Percentiles rank a stretch among this genome's conserved stretches.
Conservation (phyloP, 2,329 filamentous ascomycete genomes). For the Aspergillus piperis region DNA sequence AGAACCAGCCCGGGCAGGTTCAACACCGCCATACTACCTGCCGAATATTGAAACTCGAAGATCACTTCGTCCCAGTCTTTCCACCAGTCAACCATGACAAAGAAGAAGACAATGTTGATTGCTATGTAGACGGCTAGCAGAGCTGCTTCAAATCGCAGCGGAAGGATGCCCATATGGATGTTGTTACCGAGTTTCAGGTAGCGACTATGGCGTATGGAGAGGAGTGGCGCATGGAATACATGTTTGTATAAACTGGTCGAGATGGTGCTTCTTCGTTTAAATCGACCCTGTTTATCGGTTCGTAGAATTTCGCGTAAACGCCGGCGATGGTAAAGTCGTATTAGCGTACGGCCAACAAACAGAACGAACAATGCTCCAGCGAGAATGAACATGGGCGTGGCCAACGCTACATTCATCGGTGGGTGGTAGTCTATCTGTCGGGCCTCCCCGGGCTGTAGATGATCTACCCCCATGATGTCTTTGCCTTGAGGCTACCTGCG, state of each 20-base stretch:
- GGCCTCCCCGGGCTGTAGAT: conserved; percentile 26
- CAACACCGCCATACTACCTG: conserved; percentile 76
- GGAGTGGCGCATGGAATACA: conserved; percentile 62
- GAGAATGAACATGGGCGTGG: conserved; percentile 33
- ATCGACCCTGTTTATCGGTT: conserved; percentile 25
- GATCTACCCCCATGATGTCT: conserved; percentile 36
- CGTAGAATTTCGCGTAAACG: conserved; percentile 24
- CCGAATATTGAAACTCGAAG: conserved; percentile 69
- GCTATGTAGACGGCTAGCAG: conserved; percentile 66
- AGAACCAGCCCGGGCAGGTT: conserved; percentile 88
- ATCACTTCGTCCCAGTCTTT: conserved; percentile 29
- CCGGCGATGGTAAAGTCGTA: conserved; percentile 27
- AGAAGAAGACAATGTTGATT: conserved; percentile 72
- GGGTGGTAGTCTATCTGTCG: conserved; percentile 26
- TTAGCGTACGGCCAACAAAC: conserved; percentile 26
- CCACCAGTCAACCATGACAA: conserved; percentile 39
- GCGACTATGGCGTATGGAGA: conserved; percentile 40
- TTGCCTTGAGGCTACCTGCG: conserved; percentile 5
- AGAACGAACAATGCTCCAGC: conserved; percentile 26
- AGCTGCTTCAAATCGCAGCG: conserved; percentile 71
- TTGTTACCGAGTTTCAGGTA: conserved; percentile 33
- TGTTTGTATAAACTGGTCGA: conserved; percentile 40
- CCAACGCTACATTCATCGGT: conserved; percentile 35
- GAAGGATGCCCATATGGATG: conserved; percentile 71
- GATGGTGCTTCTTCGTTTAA: conserved; percentile 16